Percentiles rank a stretch among this genome's conserved stretches.
Conservation (phyloP, 345 rosid genomes). For the Microcos paniculata region DNA sequence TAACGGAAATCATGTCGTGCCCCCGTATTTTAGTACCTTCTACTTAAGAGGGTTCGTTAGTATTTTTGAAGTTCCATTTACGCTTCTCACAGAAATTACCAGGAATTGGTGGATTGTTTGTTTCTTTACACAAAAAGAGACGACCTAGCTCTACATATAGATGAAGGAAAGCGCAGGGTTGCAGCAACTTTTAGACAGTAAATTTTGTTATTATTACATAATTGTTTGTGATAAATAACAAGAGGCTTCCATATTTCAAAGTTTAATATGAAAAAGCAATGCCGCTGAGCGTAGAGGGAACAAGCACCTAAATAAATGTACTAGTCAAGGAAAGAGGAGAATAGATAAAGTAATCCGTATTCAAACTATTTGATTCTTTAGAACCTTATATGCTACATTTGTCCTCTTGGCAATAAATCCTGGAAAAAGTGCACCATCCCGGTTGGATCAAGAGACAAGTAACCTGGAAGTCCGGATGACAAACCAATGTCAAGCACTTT, state of each 20-base stretch:
- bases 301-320: background rate
- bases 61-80: too few relatives aligned
- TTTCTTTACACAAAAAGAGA: too few relatives aligned
- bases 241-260: background rate
- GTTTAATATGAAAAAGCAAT: background rate
- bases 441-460: constrained; percentile 28
- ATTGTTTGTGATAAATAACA: too few relatives aligned
- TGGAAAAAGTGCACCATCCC: constrained; percentile 27
- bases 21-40: too few relatives aligned
- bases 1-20: too few relatives aligned
- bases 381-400: constrained; percentile 18
- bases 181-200: too few relatives aligned
- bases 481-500: constrained; percentile 13
- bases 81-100: too few relatives aligned
- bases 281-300: background rate
- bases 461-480: constrained; percentile 44
- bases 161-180: background rate
- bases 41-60: too few relatives aligned
- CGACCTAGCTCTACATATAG: too few relatives aligned
- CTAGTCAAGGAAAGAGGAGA: background rate
- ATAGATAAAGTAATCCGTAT: background rate
- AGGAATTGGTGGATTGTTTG: too few relatives aligned
- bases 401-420: constrained; percentile 41
- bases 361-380: background rate
- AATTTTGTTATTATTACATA: too few relatives aligned